Evolutionary conservation across 352 stramenopile genomes (phyloP).

Genomic region (Pythium sukuiense): DNA sequence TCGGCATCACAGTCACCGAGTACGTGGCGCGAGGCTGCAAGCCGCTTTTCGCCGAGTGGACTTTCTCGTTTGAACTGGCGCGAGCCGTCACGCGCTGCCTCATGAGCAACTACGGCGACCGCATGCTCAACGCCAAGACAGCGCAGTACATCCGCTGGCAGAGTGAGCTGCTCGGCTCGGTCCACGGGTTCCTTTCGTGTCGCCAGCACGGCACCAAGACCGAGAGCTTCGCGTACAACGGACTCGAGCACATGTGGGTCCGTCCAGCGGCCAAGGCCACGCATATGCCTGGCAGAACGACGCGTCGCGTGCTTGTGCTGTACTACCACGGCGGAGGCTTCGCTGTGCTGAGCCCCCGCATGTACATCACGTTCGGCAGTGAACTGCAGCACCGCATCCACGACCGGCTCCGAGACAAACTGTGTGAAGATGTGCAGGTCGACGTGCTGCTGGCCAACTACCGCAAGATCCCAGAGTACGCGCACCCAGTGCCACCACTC

Average conservation of each 20-base stretch:
- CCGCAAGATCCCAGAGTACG: conserved; percentile 24
- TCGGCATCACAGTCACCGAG: conserved; percentile 10
- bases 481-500: conserved; percentile 10
- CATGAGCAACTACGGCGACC: conserved; percentile 21
- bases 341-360: conserved; percentile 23
- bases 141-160: conserved; percentile 23
- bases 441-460: conserved; percentile 26
- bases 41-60: conserved; percentile 27
- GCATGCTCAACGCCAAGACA: conserved; percentile 10
- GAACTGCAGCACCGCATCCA: conserved; percentile 30
- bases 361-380: conserved; percentile 31
- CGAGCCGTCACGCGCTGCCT: conserved; percentile 12
- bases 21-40: conserved; percentile 28
- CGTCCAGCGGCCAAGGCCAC: background rate
- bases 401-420: background rate
- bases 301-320: conserved; percentile 18
- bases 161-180: conserved; percentile 16
- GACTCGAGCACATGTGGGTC: conserved; percentile 29
- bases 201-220: conserved; percentile 13
- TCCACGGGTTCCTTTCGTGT: conserved; percentile 17
- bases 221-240: conserved; percentile 14
- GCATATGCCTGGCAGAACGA: background rate
- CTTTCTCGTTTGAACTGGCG: conserved; percentile 25
- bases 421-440: background rate
- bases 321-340: conserved; percentile 28